These are phyloP conservation scores for Xylariaceae sp. DNA, from an alignment of 2,329 filamentous ascomycete species.

Conservation along the genomic window DNA sequence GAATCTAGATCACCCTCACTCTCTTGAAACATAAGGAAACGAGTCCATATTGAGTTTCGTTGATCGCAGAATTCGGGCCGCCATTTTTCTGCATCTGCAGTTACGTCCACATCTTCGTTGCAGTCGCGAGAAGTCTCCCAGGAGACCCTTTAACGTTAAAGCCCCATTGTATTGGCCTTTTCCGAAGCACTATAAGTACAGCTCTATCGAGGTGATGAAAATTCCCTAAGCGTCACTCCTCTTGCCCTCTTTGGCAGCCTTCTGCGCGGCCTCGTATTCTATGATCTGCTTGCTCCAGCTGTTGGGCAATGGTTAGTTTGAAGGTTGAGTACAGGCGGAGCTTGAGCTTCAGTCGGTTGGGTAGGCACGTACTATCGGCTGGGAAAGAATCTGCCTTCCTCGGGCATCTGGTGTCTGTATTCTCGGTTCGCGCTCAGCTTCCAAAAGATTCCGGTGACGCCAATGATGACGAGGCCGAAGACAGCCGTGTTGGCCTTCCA, in stretches of 20 bases:
- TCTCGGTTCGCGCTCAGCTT: constrained; percentile 72
- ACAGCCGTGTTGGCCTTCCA: constrained; percentile 90
- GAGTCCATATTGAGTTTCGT: too few species aligned
- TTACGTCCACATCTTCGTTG: too few species aligned
- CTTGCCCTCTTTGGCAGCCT: constrained; percentile 18
- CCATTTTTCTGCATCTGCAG: too few species aligned
- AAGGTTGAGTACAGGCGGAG: background rate
- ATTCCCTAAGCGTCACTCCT: constrained; percentile 22
- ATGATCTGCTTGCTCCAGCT: constrained; percentile 45
- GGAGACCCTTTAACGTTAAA: too few species aligned
- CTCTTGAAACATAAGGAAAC: too few species aligned
- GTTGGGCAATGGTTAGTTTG: constrained; percentile 7
- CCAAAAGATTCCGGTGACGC: constrained; percentile 64
- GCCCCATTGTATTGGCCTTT: constrained; percentile 13
- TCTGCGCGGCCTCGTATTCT: constrained; percentile 41
- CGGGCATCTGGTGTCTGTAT: constrained; percentile 71
- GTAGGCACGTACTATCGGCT: constrained; percentile 68
- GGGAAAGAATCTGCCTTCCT: constrained; percentile 74
- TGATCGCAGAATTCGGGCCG: too few species aligned
- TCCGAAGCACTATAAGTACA: constrained; percentile 17
- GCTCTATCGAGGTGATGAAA: background rate
- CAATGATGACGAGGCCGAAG: constrained; percentile 63
- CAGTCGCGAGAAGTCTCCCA: too few species aligned
- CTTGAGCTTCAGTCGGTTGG: too few species aligned
- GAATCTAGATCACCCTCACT: too few species aligned